phyloP scores from a whole-genome alignment of 805 yeast species.

The Komagataella pseudopastoris region DNA sequence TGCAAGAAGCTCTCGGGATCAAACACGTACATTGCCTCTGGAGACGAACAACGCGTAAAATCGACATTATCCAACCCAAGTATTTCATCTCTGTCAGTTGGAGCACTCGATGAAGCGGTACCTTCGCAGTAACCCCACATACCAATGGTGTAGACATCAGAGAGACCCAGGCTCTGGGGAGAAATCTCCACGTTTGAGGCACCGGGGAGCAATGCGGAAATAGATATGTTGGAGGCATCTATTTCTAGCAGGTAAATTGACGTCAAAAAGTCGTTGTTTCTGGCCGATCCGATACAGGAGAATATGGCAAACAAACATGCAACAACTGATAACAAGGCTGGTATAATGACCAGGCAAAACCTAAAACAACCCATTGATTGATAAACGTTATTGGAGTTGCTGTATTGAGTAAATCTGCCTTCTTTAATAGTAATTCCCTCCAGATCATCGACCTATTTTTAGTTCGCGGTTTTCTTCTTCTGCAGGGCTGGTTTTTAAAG shows the following conservation, averaged over 20 bases:
- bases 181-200: constrained; percentile 4
- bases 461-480: neutral
- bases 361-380: constrained; percentile 13
- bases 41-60: constrained; percentile 36
- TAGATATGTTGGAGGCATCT: constrained; percentile 22
- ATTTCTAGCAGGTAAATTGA: constrained; percentile 34
- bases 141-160: constrained; percentile 39
- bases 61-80: constrained; percentile 10
- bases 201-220: constrained; percentile 8
- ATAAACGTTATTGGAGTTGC: neutral
- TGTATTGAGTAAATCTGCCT: neutral
- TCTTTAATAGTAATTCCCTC: neutral
- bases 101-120: constrained; percentile 5
- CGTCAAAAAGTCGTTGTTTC: constrained; percentile 25
- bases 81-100: constrained; percentile 14
- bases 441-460: neutral
- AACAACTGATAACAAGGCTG: constrained; percentile 21
- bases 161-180: constrained; percentile 20
- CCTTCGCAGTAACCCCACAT: constrained; percentile 47
- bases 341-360: constrained; percentile 11
- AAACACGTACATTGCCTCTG: constrained; percentile 42
- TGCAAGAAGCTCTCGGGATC: constrained; percentile 29
- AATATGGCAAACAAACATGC: constrained; percentile 33
- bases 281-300: constrained; percentile 39
- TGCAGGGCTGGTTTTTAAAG: neutral